Percentiles rank a stretch among this genome's conserved stretches.
These are phyloP conservation scores for Leccinum subtestaceum DNA, from an alignment of 768 basidiomycete genomes.

Conservation along the genomic window DNA sequence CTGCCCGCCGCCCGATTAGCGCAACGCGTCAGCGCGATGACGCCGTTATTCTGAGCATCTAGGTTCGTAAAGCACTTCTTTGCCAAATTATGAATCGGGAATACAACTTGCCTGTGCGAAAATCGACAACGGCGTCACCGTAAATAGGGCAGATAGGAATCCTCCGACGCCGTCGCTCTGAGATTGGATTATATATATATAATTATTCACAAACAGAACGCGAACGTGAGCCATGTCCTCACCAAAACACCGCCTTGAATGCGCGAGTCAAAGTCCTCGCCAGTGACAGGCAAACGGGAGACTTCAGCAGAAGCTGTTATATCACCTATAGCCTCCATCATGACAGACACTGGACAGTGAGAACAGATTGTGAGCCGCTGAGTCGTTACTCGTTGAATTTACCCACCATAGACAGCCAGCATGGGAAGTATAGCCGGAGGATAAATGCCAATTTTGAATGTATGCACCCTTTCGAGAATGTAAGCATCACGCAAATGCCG, in stretches of 20 bases:
- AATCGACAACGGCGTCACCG: conserved; percentile 74
- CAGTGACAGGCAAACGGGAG: conserved; percentile 69
- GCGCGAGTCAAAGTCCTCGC: conserved; percentile 73
- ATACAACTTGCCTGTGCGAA: conserved; percentile 56
- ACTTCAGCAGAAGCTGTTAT: conserved; percentile 83
- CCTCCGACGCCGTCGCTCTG: conserved; percentile 80
- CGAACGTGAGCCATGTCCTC: conserved; percentile 9
- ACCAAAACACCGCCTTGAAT: conserved; percentile 82
- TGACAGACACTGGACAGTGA: conserved; percentile 52
- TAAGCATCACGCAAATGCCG: background rate
- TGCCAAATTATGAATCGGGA: background rate
- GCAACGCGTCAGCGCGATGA: conserved; percentile 81
- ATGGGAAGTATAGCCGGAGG: conserved; percentile 62
- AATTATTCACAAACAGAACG: background rate
- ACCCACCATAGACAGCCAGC: conserved; percentile 62
- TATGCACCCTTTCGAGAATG: conserved; percentile 51
- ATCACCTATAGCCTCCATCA: conserved; percentile 86
- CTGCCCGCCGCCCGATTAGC: conserved; percentile 77
- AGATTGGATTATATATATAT: background rate
- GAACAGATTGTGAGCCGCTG: background rate
- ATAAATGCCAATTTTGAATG: conserved; percentile 75
- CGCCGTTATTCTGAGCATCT: conserved; percentile 62
- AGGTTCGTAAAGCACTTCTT: background rate
- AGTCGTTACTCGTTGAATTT: background rate
- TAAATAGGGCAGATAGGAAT: conserved; percentile 76